Evolutionary conservation across 2,329 filamentous ascomycete genomes (phyloP), one percentile per base, ranked within the genome.

Genomic region (Calonectria montana): DNA sequence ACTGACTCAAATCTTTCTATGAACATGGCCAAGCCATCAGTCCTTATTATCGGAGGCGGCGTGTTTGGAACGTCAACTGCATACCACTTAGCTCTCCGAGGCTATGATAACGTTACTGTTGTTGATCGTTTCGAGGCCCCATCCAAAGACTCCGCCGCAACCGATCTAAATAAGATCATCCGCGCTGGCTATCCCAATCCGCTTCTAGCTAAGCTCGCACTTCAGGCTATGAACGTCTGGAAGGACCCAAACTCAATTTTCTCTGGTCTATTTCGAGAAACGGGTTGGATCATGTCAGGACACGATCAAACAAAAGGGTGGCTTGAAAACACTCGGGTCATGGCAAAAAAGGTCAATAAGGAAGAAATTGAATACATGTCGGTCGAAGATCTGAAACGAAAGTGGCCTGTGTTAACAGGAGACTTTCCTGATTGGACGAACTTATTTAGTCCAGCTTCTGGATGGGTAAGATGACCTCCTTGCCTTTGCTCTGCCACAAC

Each of bases 61-160:
- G 76, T 77, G 53, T 81, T 83, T 10, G 82, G 82, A 7, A 79
- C 81, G 2, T 79, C 80, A 4, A 83, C 82, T 7, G 82, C 78
- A 7, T 79, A 74, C 63, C 76, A 80, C 61, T 73, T 80, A 9
- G 71, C 76, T 9, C 69, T 71, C n/a, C 65, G 74, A 12, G 74
- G 74, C 23, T 77, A 71, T 62, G 71, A 73, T 23, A 37, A 35
- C 7, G 73, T 81, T 10, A 80, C 75, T 15, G 74, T 81, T 41
- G 47, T 81, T 15, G 80, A 81, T 66, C 75, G 80, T 21, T 79
- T 75, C 59, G 72, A 74, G 31, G 74, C 76, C 1, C 73, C 78
- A 1, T 74, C 76, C 18, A 75, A 74, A 45, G 78, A 79, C 37
- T 76, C 79, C 13, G 79, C 79, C 2, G 77, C 75, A 0, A 79